These are phyloP conservation scores for Pholiota conissans DNA, from an alignment of 768 basidiomycete species.

Conservation along the genomic window DNA sequence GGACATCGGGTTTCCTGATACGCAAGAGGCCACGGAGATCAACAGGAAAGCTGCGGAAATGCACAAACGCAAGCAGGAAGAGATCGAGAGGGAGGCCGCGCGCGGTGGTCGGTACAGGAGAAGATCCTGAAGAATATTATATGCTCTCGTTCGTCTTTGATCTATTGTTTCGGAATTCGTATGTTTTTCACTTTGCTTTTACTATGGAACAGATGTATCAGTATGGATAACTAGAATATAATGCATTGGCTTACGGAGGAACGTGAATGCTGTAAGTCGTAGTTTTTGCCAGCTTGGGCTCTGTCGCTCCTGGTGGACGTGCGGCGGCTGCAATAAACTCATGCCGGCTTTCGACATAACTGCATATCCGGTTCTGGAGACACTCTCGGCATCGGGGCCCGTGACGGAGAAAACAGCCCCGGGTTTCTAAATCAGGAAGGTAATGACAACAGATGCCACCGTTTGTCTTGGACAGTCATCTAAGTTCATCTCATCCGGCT, in stretches of 20 bases:
- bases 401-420: too few relatives aligned
- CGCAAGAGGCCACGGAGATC: conserved; percentile 77
- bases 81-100: conserved; percentile 60
- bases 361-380: too few relatives aligned
- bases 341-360: too few relatives aligned
- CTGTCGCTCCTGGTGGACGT: too few relatives aligned
- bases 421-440: too few relatives aligned
- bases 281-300: too few relatives aligned
- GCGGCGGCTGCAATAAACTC: too few relatives aligned
- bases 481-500: not conserved
- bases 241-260: not conserved
- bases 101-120: conserved; percentile 36
- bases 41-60: conserved; percentile 74
- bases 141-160: too few relatives aligned
- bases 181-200: not conserved
- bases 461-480: not conserved
- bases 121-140: not conserved
- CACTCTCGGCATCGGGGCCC: too few relatives aligned
- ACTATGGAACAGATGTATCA: not conserved
- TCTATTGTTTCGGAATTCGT: not conserved
- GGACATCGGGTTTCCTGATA: conserved; percentile 87
- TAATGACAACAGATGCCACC: not conserved
- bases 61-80: conserved; percentile 61
- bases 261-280: not conserved
- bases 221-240: not conserved